These are phyloP conservation scores for Priceomyces carsonii DNA, from an alignment of 805 yeast species.

Conservation along the genomic window DNA sequence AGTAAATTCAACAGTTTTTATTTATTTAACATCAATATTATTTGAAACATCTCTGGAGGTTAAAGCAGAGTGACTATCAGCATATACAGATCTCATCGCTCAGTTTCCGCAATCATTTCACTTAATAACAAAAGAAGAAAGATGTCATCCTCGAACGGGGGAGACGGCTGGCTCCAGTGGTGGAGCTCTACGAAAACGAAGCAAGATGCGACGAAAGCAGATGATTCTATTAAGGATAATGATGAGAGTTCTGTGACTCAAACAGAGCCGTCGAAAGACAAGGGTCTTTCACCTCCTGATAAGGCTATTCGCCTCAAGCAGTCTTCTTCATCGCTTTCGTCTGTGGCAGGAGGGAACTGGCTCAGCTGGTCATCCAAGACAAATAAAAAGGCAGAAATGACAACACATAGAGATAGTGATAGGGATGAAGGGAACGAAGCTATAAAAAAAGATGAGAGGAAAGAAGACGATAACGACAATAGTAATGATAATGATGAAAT, in stretches of 20 bases:
- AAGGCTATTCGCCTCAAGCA: conserved; percentile 17
- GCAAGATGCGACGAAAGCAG: no score
- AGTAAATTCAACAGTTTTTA: no score
- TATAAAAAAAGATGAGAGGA: conserved; percentile 7
- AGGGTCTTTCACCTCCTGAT: no score
- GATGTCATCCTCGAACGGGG: not conserved
- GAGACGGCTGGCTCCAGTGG: conserved; percentile 1
- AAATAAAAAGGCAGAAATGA: conserved; percentile 7
- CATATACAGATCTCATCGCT: no score
- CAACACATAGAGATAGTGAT: conserved; percentile 3
- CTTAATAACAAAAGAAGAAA: not conserved
- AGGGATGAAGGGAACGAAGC: conserved; percentile 4
- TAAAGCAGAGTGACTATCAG: no score
- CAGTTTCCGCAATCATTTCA: no score
- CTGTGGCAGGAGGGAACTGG: conserved; percentile 29
- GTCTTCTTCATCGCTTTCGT: conserved; percentile 24
- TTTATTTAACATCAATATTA: no score
- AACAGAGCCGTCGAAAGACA: no score
- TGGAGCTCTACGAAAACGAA: no score
- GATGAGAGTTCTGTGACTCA: no score
- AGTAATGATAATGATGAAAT: conserved; percentile 9
- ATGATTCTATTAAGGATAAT: no score
- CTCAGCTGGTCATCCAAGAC: conserved; percentile 21
- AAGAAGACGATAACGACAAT: conserved; percentile 5
- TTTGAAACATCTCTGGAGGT: no score